Percentiles rank a stretch among this genome's conserved stretches.
Evolutionary conservation across 441 rosid species (phyloP).

Genomic region (Eutrema salsugineum): DNA sequence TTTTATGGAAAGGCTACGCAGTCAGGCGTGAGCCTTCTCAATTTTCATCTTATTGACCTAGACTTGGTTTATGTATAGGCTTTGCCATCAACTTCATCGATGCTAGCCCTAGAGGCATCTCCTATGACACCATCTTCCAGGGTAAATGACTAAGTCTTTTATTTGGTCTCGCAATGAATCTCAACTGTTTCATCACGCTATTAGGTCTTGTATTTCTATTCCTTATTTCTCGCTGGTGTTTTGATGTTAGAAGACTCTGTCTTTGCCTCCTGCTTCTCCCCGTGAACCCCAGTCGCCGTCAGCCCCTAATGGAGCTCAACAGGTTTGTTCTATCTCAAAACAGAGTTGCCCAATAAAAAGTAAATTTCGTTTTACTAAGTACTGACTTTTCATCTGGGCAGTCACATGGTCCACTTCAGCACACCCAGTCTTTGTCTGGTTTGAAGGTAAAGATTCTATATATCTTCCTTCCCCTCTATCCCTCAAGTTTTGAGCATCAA

Average conservation of each 20-base stretch:
- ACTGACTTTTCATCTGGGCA: slow-evolving; percentile 20
- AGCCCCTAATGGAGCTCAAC: slow-evolving; percentile 40
- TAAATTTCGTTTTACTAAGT: background rate
- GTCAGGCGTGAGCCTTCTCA: too few species aligned
- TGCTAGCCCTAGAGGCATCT: slow-evolving; percentile 39
- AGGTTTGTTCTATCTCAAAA: slow-evolving; percentile 36
- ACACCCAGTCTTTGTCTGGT: slow-evolving; percentile 31
- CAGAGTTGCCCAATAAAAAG: background rate
- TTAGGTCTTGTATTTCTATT: background rate
- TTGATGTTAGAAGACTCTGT: slow-evolving; percentile 36
- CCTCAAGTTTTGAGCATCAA: background rate
- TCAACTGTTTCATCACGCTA: background rate
- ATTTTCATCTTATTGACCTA: background rate
- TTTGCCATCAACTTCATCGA: slow-evolving; percentile 43
- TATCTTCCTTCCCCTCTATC: background rate
- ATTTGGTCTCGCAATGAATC: background rate
- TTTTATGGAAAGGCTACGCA: background rate
- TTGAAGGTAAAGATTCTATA: slow-evolving; percentile 25
- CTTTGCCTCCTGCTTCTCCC: slow-evolving; percentile 47
- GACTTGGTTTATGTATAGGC: slow-evolving; percentile 39
- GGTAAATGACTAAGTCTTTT: slow-evolving; percentile 39
- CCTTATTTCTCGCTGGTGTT: slow-evolving; percentile 11
- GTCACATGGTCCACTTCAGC: slow-evolving; percentile 37
- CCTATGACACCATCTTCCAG: slow-evolving; percentile 45
- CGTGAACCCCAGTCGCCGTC: slow-evolving; percentile 39